A percentile compares a stretch with the other conserved stretches of the same genome.
These are phyloP conservation scores for Asterophora lycoperdoides DNA, from an alignment of 768 basidiomycete species.

Conservation along the genomic window DNA sequence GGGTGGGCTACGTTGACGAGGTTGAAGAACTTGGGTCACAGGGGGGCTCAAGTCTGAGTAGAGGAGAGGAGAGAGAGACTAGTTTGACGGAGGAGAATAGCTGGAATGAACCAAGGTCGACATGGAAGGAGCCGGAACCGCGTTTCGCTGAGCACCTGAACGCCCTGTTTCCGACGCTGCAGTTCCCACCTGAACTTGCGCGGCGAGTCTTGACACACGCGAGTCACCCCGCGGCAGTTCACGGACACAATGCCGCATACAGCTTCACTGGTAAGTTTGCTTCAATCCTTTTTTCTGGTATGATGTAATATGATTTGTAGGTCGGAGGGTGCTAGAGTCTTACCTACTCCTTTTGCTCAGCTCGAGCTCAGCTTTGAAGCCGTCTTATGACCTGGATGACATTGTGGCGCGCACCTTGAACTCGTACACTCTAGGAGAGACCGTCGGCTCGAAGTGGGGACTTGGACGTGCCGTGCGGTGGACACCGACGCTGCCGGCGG, in stretches of 20 bases:
- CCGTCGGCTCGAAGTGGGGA: constrained; percentile 72
- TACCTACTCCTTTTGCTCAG: constrained; percentile 73
- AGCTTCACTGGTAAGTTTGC: constrained; percentile 62
- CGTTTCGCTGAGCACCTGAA: constrained; percentile 53
- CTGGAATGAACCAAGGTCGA: constrained; percentile 11
- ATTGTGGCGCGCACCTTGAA: constrained; percentile 57
- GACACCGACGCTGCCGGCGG: constrained; percentile 52
- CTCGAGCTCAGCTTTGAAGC: constrained; percentile 43
- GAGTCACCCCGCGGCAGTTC: constrained; percentile 62
- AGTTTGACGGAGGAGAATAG: constrained; percentile 4
- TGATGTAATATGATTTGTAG: constrained; percentile 30
- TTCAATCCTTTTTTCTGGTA: not conserved
- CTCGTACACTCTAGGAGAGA: constrained; percentile 67
- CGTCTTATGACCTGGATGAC: constrained; percentile 53
- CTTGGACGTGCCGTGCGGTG: constrained; percentile 72
- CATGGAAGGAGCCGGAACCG: constrained; percentile 17
- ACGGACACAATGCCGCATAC: constrained; percentile 70
- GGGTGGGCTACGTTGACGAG: constrained; percentile 8
- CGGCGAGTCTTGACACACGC: constrained; percentile 73
- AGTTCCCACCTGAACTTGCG: constrained; percentile 69
- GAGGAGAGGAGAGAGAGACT: constrained; percentile 1
- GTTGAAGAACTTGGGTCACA: constrained; percentile 4
- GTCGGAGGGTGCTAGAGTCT: constrained; percentile 72
- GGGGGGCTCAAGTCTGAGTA: constrained; percentile 1
- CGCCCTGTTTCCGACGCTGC: constrained; percentile 57